Evolutionary conservation across 1,139 yeast genomes (phyloP), one percentile per base, ranked within the genome.

Genomic region (Lodderomyces orthopsilosis): DNA sequence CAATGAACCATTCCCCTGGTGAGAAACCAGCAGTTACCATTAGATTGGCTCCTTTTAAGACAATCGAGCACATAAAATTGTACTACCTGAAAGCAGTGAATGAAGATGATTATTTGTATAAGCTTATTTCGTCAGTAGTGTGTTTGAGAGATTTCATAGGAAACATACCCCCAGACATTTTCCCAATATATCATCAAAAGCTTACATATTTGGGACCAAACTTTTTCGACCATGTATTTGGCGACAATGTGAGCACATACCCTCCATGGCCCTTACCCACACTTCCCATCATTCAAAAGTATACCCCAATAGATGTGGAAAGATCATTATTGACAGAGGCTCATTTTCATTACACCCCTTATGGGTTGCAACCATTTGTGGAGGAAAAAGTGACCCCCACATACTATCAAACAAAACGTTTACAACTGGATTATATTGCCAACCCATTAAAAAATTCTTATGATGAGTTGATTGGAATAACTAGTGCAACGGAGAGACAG

Each of bases 61-160:
- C 95, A 2, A 81, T 89, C 26, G 97, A 91, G 54, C 98, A 91
- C 56, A 79, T 84, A 49, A 79, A 61, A 51, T 53, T 63, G 32
- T 65, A 54, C 46, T 68, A 71, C 27, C 57, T 56, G 24, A 53
- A 56, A 3, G 57, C 56, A 24, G 56, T 55, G 26, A 55, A 58
- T 19, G 64, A 72, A 9, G 62, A 66, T 18, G 71, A 74, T 21
- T 79, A 79, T 54, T 65, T 87, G 42, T 84, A 81, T 51, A 79
- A 79, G 38, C 79, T 86, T 15, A 81, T 91, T 1, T 88, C 96
- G 0, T 89, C 95, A 1, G 77, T 86, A 13, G 96, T 90, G 3
- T 89, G 91, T 37, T 64, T 89, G 43, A 69, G 96, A 54, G 95
- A 85, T 53, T 76, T 82, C 48, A 89, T 86, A n/a, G 98, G 98